Evolutionary conservation across 192 early-diverging fungal species (phyloP).

Genomic region (Endogone sp.): DNA sequence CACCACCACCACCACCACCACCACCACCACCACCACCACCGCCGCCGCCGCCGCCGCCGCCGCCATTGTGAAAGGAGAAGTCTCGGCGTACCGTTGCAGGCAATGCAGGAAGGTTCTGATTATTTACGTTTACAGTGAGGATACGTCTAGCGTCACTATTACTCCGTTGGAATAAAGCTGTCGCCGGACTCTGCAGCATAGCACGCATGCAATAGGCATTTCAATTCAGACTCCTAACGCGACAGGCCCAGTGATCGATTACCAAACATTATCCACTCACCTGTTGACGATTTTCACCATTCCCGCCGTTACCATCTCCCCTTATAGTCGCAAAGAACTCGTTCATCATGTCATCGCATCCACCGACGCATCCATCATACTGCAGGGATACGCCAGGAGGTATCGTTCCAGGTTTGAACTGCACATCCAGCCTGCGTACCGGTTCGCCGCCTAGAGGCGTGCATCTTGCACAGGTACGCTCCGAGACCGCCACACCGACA

Average conservation of each 20-base stretch:
- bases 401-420: conserved; percentile 24
- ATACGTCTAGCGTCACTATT: not conserved
- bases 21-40: conserved; percentile 9
- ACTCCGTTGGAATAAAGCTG: not conserved
- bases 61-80: not conserved
- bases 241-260: too few relatives aligned
- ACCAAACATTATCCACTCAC: not conserved
- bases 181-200: not conserved
- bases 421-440: conserved; percentile 25
- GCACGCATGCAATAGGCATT: not conserved
- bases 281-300: not conserved
- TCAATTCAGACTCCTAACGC: not conserved
- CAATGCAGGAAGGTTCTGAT: conserved; percentile 12
- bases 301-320: not conserved
- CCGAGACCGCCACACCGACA: conserved; percentile 4
- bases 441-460: conserved; percentile 2
- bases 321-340: conserved; percentile 25
- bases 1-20: too few relatives aligned
- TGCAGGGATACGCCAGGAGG: conserved; percentile 21
- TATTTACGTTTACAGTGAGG: not conserved
- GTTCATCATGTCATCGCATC: conserved; percentile 38
- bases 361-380: conserved; percentile 30
- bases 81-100: not conserved
- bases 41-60: conserved; percentile 5
- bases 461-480: conserved; percentile 28